Evolutionary conservation across 1,139 yeast genomes (phyloP), one percentile per base, ranked within the genome.

Genomic region (Zygoascus hellenicus): DNA sequence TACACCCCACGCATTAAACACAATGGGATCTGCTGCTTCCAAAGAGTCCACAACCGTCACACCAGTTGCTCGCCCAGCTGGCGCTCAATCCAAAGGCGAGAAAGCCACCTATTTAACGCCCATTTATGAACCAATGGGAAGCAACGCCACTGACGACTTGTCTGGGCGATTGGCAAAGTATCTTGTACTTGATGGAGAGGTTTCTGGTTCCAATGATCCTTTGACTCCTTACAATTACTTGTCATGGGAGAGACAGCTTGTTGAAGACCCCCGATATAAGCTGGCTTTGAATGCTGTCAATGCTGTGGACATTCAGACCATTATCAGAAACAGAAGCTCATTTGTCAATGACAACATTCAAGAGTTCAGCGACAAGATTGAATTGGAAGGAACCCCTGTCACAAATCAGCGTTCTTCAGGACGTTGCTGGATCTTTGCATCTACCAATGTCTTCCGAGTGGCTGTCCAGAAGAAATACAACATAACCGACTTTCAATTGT

Each of bases 361-460:
- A 54, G 68, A 78, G 40, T 81, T 80, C 65, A 80, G 79, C 53
- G 66, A 70, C 49, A 72, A 71, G 52, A 77, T 80, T 29, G 75
- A 74, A 41, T 67, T 71, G 17, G 77, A 77, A 52, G 85, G 86
- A 2, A 68, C 74, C 29, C 82, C 84, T 15, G 70, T 74, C 49
- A 77, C 82, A 57, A 75, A 78, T 62, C 87, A 81, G 62, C 71
- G 71, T 51, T 68, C 74, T 36, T 74, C 80, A 5, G 86, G 85
- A 26, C 66, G 86, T 57, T 81, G 87, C 63, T 81, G 86, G 86
- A 72, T 81, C 52, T 81, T 80, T 67, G 85, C 86, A 11, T 71
- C 83, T 5, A 75, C 80, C 48, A 81, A 81, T 56, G 80, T 80
- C 15, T 72, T 81, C 58, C 70, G 84, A 54, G 68, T 78, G 46